Conservation (phyloP, 495 filamentous ascomycete species). For the Tuber brumale region DNA sequence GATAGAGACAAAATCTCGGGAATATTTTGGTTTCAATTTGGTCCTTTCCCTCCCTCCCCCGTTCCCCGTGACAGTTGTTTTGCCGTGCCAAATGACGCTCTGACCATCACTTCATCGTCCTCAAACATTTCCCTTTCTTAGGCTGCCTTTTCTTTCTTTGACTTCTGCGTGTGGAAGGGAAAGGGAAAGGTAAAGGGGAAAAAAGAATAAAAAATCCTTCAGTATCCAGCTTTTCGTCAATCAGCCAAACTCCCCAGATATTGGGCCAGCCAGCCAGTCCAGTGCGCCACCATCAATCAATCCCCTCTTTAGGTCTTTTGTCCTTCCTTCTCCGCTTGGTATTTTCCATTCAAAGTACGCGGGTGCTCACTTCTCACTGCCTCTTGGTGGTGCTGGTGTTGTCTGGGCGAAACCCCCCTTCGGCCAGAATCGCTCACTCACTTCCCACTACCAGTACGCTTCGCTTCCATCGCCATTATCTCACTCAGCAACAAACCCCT, state of each 20-base stretch:
- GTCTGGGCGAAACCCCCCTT: constrained; percentile 4
- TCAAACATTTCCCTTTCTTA: not conserved
- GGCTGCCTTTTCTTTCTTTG: not conserved
- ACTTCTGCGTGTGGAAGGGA: not conserved
- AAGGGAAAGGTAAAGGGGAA: not conserved
- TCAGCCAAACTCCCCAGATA: constrained; percentile 3
- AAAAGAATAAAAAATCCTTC: not conserved
- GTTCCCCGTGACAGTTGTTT: not conserved
- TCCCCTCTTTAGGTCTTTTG: constrained; percentile 4
- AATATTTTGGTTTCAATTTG: not conserved
- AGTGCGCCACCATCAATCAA: not conserved
- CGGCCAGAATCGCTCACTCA: constrained; percentile 22
- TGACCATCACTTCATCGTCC: not conserved
- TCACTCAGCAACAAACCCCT: constrained; percentile 7
- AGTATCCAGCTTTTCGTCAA: not conserved
- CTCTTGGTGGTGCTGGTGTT: constrained; percentile 15
- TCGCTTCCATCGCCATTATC: constrained; percentile 15
- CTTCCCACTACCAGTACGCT: constrained; percentile 10
- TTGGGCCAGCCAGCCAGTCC: not conserved
- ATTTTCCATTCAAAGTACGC: constrained; percentile 15
- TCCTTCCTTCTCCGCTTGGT: constrained; percentile 10
- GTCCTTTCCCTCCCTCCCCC: not conserved
- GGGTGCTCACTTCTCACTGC: constrained; percentile 20
- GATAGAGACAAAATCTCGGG: not conserved
- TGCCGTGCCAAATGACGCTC: not conserved